phyloP scores from a whole-genome alignment of 305 asterid species.

The Fraxinus dipetala region DNA sequence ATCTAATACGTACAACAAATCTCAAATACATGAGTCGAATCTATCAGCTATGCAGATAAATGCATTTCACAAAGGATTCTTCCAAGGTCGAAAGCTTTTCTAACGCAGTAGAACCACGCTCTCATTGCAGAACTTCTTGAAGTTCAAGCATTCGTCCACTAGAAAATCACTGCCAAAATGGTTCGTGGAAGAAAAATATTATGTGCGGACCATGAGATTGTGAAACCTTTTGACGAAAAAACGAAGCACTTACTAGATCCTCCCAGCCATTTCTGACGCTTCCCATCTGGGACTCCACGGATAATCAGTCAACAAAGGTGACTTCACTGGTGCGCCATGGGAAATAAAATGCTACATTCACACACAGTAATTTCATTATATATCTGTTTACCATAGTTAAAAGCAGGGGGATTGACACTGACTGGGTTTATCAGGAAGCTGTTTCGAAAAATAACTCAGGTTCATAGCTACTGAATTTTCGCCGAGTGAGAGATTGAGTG shows the following conservation, averaged over 20 bases:
- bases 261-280: constrained; percentile 67
- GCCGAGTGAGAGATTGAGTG: not conserved
- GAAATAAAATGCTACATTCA: constrained; percentile 63
- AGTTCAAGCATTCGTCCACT: constrained; percentile 75
- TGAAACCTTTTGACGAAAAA: not conserved
- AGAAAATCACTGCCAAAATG: constrained; percentile 67
- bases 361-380: not conserved
- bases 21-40: not conserved
- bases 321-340: constrained; percentile 61
- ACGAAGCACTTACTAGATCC: constrained; percentile 60
- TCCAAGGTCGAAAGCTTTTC: not conserved
- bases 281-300: constrained; percentile 99
- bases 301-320: constrained; percentile 47
- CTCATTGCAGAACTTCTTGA: constrained; percentile 81
- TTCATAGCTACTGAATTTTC: not conserved
- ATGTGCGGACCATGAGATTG: not conserved
- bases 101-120: constrained; percentile 30
- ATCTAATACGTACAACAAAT: not conserved
- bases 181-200: not conserved
- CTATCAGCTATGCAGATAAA: not conserved
- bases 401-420: not conserved
- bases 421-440: not conserved
- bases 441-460: not conserved
- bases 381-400: not conserved
- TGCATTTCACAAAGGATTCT: not conserved